Conservation (phyloP, 1,284 basidiomycete species). For the Ustilago shanxiensis region DNA sequence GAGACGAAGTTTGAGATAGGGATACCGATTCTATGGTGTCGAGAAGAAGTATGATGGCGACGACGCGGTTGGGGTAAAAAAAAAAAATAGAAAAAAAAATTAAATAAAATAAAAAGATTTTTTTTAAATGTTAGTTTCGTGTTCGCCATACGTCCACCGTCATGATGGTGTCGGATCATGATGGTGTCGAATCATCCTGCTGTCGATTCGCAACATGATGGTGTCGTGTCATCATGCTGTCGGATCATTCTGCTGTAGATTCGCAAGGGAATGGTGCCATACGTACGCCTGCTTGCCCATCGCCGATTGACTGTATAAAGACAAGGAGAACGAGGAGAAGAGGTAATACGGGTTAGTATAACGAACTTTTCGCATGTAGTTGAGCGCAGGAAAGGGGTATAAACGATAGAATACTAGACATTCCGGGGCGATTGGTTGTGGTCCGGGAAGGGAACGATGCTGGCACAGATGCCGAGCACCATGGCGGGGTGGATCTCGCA, state of each 20-base stretch:
- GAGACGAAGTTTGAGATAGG: conserved; percentile 97
- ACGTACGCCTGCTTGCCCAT: conserved; percentile 15
- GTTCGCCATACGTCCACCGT: too few species aligned
- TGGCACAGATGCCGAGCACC: conserved; percentile 98
- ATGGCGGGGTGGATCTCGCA: conserved; percentile 99
- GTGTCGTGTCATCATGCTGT: too few species aligned
- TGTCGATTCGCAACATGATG: too few species aligned
- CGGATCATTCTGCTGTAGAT: too few species aligned
- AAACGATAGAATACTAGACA: conserved; percentile 79
- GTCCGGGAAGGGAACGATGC: conserved; percentile 99
- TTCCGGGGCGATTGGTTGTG: conserved; percentile 99
- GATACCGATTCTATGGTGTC: conserved; percentile 75
- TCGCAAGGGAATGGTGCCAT: too few species aligned
- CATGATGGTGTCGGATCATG: too few species aligned
- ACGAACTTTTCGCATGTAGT: background rate
- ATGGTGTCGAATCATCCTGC: too few species aligned
- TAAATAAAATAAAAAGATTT: background rate
- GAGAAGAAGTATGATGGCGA: too few species aligned
- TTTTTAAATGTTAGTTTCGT: background rate
- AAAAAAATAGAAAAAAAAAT: too few species aligned
- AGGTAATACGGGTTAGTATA: background rate
- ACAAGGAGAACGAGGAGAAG: conserved; percentile 7
- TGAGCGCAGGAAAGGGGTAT: background rate
- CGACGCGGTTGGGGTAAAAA: too few species aligned
- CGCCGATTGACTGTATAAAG: conserved; percentile 11